Base-by-base conservation (phyloP, 805 yeast genomes). In the Metschnikowia continentalis region DNA sequence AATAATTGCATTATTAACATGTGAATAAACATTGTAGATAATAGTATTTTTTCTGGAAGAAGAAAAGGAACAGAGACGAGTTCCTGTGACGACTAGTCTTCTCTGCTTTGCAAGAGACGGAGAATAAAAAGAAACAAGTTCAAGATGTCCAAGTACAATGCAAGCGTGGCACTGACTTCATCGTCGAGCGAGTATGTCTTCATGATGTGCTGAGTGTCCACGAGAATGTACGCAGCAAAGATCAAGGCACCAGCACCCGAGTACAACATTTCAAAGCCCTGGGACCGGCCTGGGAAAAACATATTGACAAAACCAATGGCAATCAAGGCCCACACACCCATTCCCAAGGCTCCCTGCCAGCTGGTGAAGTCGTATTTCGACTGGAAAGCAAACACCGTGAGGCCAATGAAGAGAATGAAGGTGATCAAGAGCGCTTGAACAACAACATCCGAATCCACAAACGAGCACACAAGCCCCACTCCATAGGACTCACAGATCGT, bases 131-230 rank as follows among this genome's bases (percentile, higher is more conserved):
- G 65, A 72, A 90, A 90, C 69, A 90, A 75, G 69, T 90, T 90
- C 68, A 90, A 74, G 43, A 89, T 80, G 65, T 90, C 97, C 74
- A 90, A 76, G 66, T 90, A 90, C 54, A 90, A 76, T 58, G 81
- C 71, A 63, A 90, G 82, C 14, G 92, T 82, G 47, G 95, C 92
- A 37, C 82, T 78, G n/a, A 90, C 78, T 61, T 88, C 96, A 58
- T 90, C 96, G 58, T 90, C 96, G 40, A 90, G 83, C 61, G 84
- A 85, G 58, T 76, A 82, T 50, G 81, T 82, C 62, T 85, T 82
- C 82, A 90, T 78, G 50, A 90, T 80, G 58, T 81, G 65, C 67
- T 90, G 96, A 19, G 96, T 90, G 66, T 90, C 97, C 42, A 88
- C 80, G 46, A 90, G 68, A 52, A 90, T 77, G 63, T 85, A 89